Conservation (phyloP, 208 protist species). For the Wallacemonas sp. region DNA sequence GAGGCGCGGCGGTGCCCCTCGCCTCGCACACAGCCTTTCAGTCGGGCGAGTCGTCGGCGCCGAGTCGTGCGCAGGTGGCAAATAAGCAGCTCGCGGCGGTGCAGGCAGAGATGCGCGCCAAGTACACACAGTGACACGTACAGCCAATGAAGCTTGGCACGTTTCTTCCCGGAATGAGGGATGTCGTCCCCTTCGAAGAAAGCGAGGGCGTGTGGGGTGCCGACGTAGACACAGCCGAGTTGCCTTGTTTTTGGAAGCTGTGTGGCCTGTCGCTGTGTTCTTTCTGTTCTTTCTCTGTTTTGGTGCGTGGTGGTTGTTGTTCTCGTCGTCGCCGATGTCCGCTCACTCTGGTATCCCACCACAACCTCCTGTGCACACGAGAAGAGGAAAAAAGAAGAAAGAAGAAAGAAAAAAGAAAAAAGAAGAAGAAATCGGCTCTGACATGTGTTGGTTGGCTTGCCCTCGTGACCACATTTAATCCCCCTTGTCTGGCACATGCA, state of each 20-base stretch:
- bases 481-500: no score
- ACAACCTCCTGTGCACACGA: no score
- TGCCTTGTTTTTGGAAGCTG: no score
- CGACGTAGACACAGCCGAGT: no score
- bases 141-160: no score
- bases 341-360: not conserved
- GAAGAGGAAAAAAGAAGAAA: conserved; percentile 6
- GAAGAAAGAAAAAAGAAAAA: conserved; percentile 16
- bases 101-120: conserved; percentile 17
- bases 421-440: conserved; percentile 5
- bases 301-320: no score
- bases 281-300: conserved; percentile 1
- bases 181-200: no score
- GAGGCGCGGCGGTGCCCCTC: not conserved
- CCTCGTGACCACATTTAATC: no score
- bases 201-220: no score
- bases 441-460: no score
- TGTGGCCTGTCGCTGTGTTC: no score
- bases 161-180: no score
- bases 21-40: conserved; percentile 9
- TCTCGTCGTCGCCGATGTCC: conserved; percentile 8
- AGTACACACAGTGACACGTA: not conserved
- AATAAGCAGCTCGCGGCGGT: conserved; percentile 11
- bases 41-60: not conserved
- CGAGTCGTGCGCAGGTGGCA: not conserved